These are phyloP conservation scores for Tolypocladium pustulatum DNA, from an alignment of 2,329 filamentous ascomycete species.

Conservation along the genomic window DNA sequence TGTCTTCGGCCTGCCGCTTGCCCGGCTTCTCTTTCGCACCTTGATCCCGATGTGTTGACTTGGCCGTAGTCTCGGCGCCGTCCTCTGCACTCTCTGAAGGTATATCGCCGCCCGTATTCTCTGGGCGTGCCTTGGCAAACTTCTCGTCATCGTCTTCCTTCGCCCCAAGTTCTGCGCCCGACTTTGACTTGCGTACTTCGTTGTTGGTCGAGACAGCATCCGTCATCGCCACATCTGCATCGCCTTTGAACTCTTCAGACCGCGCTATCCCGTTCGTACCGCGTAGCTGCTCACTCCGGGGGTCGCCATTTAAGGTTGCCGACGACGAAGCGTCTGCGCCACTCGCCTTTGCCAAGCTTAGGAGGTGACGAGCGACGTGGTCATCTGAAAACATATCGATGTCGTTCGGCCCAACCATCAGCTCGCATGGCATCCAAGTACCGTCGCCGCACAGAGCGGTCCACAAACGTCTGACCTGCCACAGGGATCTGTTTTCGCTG, in stretches of 20 bases:
- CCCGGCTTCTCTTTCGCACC: background rate
- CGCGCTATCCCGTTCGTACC: conserved; percentile 5
- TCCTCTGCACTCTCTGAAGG: background rate
- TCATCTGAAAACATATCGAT: conserved; percentile 42
- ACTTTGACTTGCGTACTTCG: conserved; percentile 8
- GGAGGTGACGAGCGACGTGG: conserved; percentile 27
- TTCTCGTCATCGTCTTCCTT: conserved; percentile 1
- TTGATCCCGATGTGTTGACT: background rate
- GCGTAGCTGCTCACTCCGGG: conserved; percentile 1
- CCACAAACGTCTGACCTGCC: conserved; percentile 64
- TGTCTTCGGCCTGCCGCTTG: background rate
- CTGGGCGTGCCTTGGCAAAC: background rate
- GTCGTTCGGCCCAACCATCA: conserved; percentile 47
- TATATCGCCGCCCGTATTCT: background rate
- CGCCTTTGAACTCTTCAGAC: background rate
- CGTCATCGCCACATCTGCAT: conserved; percentile 16
- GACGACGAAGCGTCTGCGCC: conserved; percentile 3
- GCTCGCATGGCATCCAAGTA: conserved; percentile 52
- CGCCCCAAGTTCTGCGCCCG: conserved; percentile 3
- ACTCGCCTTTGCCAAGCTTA: conserved; percentile 15
- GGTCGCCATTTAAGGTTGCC: conserved; percentile 12
- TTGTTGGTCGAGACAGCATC: conserved; percentile 13
- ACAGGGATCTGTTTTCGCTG: conserved; percentile 62
- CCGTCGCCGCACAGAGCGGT: conserved; percentile 67
- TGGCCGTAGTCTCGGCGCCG: background rate